phyloP scores from a whole-genome alignment of 139 green algal genomes.

The Closterium sp. region DNA sequence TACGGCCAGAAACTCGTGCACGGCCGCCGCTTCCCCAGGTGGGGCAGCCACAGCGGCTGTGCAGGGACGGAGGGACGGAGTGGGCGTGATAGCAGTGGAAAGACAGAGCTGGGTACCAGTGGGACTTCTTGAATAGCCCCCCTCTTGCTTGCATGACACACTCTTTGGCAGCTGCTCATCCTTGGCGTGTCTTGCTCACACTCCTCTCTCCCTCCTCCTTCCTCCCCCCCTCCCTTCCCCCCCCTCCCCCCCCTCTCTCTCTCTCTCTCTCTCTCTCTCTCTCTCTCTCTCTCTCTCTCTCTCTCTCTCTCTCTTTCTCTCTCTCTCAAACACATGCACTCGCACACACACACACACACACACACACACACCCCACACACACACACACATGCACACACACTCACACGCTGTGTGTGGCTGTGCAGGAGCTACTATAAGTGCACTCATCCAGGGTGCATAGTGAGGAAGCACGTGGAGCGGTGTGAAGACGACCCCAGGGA shows the following conservation, averaged over 20 bases:
- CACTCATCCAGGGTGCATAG: conserved; percentile 45
- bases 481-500: conserved; percentile 16
- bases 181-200: not conserved
- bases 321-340: too few species aligned
- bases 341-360: not conserved
- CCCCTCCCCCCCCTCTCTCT: not conserved
- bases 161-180: not conserved
- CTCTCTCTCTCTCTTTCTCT: too few species aligned
- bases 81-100: too few species aligned
- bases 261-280: not conserved
- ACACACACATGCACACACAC: too few species aligned
- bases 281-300: too few species aligned
- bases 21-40: conserved; percentile 45
- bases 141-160: not conserved
- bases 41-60: too few species aligned
- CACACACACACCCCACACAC: not conserved
- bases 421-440: conserved; percentile 60
- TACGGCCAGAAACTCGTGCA: conserved; percentile 64
- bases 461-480: conserved; percentile 59
- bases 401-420: not conserved
- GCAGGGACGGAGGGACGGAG: not conserved
- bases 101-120: too few species aligned
- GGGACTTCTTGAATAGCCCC: not conserved
- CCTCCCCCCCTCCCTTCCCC: not conserved
- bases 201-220: not conserved